Conservation (phyloP, 1,284 basidiomycete species). For the Golubevia pallescens region DNA sequence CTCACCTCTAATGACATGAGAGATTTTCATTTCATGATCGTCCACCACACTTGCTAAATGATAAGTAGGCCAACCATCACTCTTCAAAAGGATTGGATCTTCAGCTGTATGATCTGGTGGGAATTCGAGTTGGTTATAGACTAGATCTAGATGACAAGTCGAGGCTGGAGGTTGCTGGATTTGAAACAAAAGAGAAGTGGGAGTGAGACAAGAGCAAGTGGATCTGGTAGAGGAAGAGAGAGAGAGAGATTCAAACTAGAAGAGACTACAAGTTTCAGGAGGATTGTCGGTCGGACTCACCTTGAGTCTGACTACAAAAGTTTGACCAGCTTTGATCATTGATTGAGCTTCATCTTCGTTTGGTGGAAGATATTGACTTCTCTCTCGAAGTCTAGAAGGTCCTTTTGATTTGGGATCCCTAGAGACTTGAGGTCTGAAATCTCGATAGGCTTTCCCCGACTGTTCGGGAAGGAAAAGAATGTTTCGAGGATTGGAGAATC, state of each 20-base stretch:
- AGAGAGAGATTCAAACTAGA: no score
- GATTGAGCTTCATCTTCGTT: conserved; percentile 37
- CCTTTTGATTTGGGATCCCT: not conserved
- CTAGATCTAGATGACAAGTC: not conserved
- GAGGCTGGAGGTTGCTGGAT: not conserved
- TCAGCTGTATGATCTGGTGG: conserved; percentile 66
- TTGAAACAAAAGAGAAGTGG: no score
- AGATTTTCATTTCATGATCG: conserved; percentile 93
- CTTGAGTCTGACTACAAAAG: conserved; percentile 40
- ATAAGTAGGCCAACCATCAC: conserved; percentile 92
- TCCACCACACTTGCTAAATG: conserved; percentile 95
- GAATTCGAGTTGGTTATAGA: no score
- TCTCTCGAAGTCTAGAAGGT: conserved; percentile 24
- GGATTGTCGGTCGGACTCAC: conserved; percentile 7
- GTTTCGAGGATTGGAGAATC: no score
- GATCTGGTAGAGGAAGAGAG: no score
- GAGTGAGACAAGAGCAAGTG: no score
- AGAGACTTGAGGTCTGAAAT: not conserved
- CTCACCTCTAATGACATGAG: conserved; percentile 94
- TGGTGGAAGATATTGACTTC: conserved; percentile 30
- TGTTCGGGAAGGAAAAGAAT: not conserved
- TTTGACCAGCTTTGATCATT: conserved; percentile 29
- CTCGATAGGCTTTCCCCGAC: not conserved
- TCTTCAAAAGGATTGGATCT: conserved; percentile 90
- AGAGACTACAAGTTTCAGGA: not conserved